Conservation (phyloP, 2,329 filamentous ascomycete species). For the Podosphaera fusca region DNA sequence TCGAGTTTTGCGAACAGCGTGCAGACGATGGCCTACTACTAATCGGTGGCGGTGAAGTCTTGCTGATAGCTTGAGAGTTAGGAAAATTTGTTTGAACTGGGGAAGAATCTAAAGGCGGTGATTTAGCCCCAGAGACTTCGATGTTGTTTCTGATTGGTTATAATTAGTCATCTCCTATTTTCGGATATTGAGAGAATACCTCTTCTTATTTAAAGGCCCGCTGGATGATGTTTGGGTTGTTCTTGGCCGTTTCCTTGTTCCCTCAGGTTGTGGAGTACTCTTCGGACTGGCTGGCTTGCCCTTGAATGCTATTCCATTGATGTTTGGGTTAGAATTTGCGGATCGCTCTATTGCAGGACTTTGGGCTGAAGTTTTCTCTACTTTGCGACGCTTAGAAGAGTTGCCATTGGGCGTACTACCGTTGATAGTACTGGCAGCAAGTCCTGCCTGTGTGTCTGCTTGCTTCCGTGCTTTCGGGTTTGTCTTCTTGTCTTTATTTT, state of each 20-base stretch:
- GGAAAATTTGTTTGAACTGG: conserved; percentile 47
- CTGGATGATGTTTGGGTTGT: conserved; percentile 35
- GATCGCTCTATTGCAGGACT: conserved; percentile 39
- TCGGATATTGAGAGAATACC: conserved; percentile 24
- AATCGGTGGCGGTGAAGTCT: conserved; percentile 34
- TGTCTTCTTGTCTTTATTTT: conserved; percentile 36
- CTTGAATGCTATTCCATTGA: conserved; percentile 23
- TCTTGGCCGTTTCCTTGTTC: conserved; percentile 47
- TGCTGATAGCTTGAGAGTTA: conserved; percentile 29
- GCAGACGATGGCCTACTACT: conserved; percentile 40
- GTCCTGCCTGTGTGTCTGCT: conserved; percentile 24
- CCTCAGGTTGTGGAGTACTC: conserved; percentile 43
- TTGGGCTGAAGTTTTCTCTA: conserved; percentile 39
- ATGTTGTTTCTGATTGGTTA: conserved; percentile 21
- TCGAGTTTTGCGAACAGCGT: conserved; percentile 54
- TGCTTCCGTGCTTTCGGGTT: conserved; percentile 42
- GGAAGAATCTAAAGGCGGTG: conserved; percentile 52
- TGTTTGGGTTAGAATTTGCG: conserved; percentile 24
- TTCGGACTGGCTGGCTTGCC: conserved; percentile 39
- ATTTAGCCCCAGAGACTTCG: conserved; percentile 28
- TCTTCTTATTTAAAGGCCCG: conserved; percentile 48
- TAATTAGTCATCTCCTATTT: background rate
- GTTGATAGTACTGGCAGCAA: conserved; percentile 44
- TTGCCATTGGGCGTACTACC: conserved; percentile 25
- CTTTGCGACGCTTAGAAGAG: conserved; percentile 55